These are phyloP conservation scores for Cyberlindnera sargentensis DNA, from an alignment of 805 yeast genomes.

Conservation along the genomic window DNA sequence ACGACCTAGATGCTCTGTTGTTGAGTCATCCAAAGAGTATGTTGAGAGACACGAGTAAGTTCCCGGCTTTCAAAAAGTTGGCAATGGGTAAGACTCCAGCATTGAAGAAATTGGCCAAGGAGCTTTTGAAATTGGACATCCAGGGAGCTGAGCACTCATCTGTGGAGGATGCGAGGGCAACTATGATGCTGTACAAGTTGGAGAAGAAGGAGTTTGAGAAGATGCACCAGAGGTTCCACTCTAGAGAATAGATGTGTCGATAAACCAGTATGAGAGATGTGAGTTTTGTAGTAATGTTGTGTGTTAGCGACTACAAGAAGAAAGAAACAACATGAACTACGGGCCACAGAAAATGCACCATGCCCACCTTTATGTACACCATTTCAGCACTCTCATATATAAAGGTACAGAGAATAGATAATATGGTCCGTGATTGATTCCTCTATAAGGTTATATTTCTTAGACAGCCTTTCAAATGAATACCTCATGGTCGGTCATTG, in stretches of 20 bases:
- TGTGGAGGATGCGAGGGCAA: constrained; percentile 83
- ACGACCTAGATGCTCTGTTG: constrained; percentile 65
- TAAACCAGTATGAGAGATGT: background rate
- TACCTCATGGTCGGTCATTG: too few species aligned
- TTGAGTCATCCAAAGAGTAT: constrained; percentile 57
- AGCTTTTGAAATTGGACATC: constrained; percentile 51
- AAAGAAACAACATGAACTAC: too few species aligned
- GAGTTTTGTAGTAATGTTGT: too few species aligned
- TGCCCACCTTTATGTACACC: too few species aligned
- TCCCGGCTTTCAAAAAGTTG: constrained; percentile 48
- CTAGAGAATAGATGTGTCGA: background rate
- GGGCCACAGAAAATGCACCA: too few species aligned
- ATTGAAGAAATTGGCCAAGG: constrained; percentile 55
- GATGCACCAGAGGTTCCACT: constrained; percentile 14
- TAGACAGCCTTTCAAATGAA: too few species aligned
- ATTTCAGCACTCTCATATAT: too few species aligned
- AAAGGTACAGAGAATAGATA: too few species aligned
- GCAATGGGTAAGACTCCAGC: constrained; percentile 68
- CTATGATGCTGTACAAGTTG: constrained; percentile 71
- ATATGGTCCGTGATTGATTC: too few species aligned
- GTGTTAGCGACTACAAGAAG: too few species aligned
- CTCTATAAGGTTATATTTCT: too few species aligned
- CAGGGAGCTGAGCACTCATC: constrained; percentile 79
- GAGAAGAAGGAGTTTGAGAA: constrained; percentile 58
- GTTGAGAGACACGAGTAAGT: constrained; percentile 71